Base-by-base conservation (phyloP, 2,329 filamentous ascomycete species). In the Neofusicoccum parvum region DNA sequence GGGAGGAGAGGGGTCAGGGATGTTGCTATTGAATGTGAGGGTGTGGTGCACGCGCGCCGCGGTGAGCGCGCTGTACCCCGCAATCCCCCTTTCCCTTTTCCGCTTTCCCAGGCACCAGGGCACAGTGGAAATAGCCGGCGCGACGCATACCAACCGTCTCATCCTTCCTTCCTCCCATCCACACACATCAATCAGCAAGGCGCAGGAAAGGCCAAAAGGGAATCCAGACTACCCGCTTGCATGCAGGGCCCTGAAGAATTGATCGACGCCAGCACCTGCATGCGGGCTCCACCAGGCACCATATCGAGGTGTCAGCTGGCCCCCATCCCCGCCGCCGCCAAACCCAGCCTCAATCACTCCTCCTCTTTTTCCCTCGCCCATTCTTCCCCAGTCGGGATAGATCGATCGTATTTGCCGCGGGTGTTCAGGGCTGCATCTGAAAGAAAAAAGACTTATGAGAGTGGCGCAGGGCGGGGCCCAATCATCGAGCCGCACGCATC, bases 241-340 rank as follows among this genome's bases (percentile, higher is more conserved):
- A 60, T 60, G 56, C 54, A 60, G 56, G 43, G 56, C 43, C 56
- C 56, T 60, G 56, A 60, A 60, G 56, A 60, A 60, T n/a, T 48
- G 56, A 60, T 60, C 56, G 27, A 20, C 56, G 45, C 54, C 20
- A 37, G 56, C 56, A 60, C 56, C 56, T 60, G 56, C 56, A 60
- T 59, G 43, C 15, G 15, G 54, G 11, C 56, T 48, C 41, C 56
- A 60, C 34, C 56, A 60, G 56, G 56, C 41, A 60, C 56, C 54
- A 59, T 59, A 43, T 59, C 39, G 34, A 27, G 14, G 56, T 60
- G 56, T 60, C 56, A 60, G 56, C 56, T 60, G 56, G 56, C 56
- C 43, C 43, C n/a, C 41, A 48, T 1, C 10, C 41, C 56, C 27
- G 27, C 56, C 15, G 15, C 54, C 36, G 27, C 32, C 50, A 20